Evolutionary conservation across 345 rosid species (phyloP).

Genomic region (Bretschneidera sinensis): DNA sequence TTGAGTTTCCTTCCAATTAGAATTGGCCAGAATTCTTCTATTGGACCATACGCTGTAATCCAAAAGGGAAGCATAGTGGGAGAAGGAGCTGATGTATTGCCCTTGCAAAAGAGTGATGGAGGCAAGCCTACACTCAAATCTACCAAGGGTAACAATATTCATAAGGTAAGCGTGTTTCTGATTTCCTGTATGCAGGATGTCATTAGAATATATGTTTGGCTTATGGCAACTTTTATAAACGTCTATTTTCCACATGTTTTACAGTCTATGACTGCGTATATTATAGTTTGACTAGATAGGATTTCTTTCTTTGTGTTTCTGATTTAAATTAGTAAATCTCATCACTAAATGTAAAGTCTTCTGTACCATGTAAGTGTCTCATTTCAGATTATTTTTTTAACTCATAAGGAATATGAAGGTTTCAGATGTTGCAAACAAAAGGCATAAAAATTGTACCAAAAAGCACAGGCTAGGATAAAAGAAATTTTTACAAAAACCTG

Average conservation of each 20-base stretch:
- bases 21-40: conserved; percentile 38
- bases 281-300: too few relatives aligned
- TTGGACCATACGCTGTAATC: conserved; percentile 62
- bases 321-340: too few relatives aligned
- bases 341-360: too few relatives aligned
- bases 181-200: background rate
- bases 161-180: conserved; percentile 23
- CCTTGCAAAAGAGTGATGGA: conserved; percentile 49
- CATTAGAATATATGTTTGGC: background rate
- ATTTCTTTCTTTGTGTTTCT: background rate
- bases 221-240: background rate
- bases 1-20: conserved; percentile 45
- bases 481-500: too few relatives aligned
- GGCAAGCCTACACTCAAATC: conserved; percentile 27
- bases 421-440: too few relatives aligned
- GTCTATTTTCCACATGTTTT: background rate
- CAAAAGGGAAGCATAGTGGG: conserved; percentile 51
- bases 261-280: too few relatives aligned
- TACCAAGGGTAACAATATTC: conserved; percentile 17
- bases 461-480: too few relatives aligned
- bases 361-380: too few relatives aligned
- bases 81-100: conserved; percentile 40
- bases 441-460: too few relatives aligned
- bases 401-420: too few relatives aligned
- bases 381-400: too few relatives aligned